A percentile compares a stretch with the other conserved stretches of the same genome.
Evolutionary conservation across 176 grass and related monocot species (phyloP).

Genomic region (Thalia dealbata): DNA sequence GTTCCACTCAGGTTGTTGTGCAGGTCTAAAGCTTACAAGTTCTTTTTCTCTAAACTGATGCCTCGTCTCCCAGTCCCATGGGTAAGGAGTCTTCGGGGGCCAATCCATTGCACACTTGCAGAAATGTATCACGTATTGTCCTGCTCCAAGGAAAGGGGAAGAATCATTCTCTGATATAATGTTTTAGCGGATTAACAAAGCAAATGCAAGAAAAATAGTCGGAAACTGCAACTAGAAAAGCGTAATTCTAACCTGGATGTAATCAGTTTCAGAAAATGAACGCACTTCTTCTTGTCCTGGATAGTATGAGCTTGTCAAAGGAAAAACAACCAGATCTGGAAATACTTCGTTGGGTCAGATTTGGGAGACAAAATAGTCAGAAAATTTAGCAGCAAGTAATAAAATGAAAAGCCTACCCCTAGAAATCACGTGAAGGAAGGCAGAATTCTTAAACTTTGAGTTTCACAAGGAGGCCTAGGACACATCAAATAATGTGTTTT

Average conservation of each 20-base stretch:
- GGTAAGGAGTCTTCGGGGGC: neutral
- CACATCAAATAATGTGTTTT: neutral
- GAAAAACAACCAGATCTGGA: neutral
- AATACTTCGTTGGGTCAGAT: neutral
- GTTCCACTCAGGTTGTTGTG: neutral
- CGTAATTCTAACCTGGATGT: neutral
- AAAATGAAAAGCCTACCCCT: neutral
- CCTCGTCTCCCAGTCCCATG: neutral
- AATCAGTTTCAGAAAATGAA: neutral
- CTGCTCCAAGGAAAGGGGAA: neutral
- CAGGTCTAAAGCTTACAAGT: neutral
- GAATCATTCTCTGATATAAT: neutral
- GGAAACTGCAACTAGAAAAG: too few species aligned
- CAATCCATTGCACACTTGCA: neutral
- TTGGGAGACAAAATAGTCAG: neutral
- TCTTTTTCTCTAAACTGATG: neutral
- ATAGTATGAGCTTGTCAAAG: neutral
- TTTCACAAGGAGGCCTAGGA: neutral
- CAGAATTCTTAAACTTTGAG: neutral
- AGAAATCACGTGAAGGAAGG: neutral
- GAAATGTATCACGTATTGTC: neutral
- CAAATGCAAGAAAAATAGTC: too few species aligned
- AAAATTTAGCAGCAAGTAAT: neutral
- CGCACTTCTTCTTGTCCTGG: neutral
- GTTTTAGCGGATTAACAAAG: neutral